phyloP scores from a whole-genome alignment of 1,139 yeast genomes.

The Wickerhamiella infanticola region DNA sequence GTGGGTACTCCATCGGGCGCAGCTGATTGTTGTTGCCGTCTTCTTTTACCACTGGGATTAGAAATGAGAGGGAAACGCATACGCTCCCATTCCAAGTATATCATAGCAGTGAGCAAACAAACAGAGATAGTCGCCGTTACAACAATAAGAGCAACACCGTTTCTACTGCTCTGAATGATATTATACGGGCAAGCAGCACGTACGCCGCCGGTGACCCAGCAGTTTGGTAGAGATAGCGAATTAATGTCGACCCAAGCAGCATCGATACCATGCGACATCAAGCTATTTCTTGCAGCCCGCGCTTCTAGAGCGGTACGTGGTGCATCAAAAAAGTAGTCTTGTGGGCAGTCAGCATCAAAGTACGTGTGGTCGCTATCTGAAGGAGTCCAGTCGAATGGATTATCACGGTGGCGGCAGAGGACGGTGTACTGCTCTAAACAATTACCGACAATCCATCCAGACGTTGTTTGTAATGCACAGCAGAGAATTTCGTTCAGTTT shows the following conservation, averaged over 20 bases:
- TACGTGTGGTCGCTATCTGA: constrained; percentile 28
- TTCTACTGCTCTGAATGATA: constrained; percentile 35
- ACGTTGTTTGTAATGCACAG: constrained; percentile 41
- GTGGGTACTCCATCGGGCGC: background rate
- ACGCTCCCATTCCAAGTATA: constrained; percentile 19
- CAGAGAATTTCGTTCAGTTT: constrained; percentile 17
- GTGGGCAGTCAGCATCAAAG: constrained; percentile 45
- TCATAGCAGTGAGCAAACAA: constrained; percentile 29
- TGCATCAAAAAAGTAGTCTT: constrained; percentile 34
- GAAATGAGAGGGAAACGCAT: background rate
- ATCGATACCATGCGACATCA: background rate
- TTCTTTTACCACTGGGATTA: background rate
- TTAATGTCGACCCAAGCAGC: constrained; percentile 75
- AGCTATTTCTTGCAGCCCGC: constrained; percentile 11
- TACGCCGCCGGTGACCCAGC: constrained; percentile 84
- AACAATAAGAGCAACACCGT: constrained; percentile 47
- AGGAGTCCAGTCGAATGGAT: constrained; percentile 36
- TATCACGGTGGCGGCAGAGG: constrained; percentile 37
- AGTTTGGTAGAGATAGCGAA: constrained; percentile 52
- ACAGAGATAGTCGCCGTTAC: constrained; percentile 50
- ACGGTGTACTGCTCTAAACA: constrained; percentile 42
- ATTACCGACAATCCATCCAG: constrained; percentile 45
- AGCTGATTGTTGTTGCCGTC: background rate
- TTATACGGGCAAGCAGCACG: constrained; percentile 68
- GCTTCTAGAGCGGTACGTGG: constrained; percentile 41